Conservation (phyloP, 2,329 filamentous ascomycete genomes). For the Paracoccidioides lutzii region DNA sequence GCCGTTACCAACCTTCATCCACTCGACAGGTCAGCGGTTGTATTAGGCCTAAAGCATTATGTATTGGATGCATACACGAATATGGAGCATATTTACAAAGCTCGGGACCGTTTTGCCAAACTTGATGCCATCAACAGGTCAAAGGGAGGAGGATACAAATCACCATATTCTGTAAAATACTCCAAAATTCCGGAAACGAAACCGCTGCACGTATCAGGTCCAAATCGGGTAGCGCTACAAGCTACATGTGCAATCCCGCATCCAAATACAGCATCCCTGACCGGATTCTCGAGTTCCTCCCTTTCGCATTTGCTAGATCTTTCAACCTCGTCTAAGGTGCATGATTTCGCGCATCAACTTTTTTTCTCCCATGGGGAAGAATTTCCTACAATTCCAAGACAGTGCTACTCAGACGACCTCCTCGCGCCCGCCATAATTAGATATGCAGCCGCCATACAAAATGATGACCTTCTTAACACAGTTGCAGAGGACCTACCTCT, state of each 20-base stretch:
- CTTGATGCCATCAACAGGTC: neutral
- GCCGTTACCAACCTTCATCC: neutral
- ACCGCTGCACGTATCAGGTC: too few species aligned
- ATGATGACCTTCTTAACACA: conserved; percentile 22
- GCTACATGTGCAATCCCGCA: neutral
- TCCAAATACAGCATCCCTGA: neutral
- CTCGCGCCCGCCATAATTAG: conserved; percentile 42
- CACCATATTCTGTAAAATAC: neutral
- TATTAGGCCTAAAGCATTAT: conserved; percentile 11
- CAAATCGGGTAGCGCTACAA: neutral
- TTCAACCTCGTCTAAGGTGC: conserved; percentile 33
- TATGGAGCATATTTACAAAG: conserved; percentile 6
- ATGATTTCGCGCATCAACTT: conserved; percentile 41
- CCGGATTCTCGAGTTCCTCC: conserved; percentile 31
- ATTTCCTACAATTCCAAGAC: conserved; percentile 39
- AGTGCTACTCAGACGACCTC: conserved; percentile 34
- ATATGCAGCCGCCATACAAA: conserved; percentile 40
- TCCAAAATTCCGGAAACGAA: neutral
- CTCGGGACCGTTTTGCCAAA: conserved; percentile 8
- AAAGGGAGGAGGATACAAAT: neutral
- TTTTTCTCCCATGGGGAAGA: conserved; percentile 40
- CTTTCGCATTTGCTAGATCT: conserved; percentile 41
- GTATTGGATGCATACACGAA: conserved; percentile 9
- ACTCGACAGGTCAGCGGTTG: conserved; percentile 6
- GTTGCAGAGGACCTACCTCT: conserved; percentile 19